Percentiles rank a stretch among this genome's conserved stretches.
These are phyloP conservation scores for Paraphaeosphaeria minitans DNA, from an alignment of 2,329 filamentous ascomycete genomes.

Conservation along the genomic window DNA sequence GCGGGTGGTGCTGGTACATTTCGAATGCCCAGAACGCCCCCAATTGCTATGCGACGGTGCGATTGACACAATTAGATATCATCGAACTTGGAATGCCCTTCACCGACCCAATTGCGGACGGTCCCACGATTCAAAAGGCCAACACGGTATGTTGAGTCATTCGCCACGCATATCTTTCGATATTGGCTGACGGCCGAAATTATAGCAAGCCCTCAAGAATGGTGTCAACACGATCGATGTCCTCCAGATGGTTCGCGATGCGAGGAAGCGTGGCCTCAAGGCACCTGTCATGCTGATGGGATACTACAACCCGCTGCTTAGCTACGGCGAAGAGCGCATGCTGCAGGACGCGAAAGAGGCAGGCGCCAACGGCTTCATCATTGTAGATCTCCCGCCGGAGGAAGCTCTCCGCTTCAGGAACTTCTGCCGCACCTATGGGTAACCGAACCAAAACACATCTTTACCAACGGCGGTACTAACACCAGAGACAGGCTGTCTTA, in stretches of 20 bases:
- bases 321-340: constrained; percentile 90
- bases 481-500: constrained; percentile 73
- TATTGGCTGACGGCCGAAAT: constrained; percentile 20
- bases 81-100: constrained; percentile 97
- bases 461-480: constrained; percentile 17
- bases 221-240: constrained; percentile 82
- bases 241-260: constrained; percentile 81
- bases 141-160: constrained; percentile 70
- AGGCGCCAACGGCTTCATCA: constrained; percentile 94
- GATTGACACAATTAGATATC: constrained; percentile 65
- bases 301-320: constrained; percentile 96
- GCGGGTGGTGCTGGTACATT: constrained; percentile 82
- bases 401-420: constrained; percentile 92
- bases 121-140: constrained; percentile 92
- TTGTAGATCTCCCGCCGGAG: constrained; percentile 93
- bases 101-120: constrained; percentile 97
- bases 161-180: constrained; percentile 21
- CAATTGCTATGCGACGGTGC: neutral
- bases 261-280: constrained; percentile 75
- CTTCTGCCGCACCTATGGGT: constrained; percentile 78
- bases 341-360: constrained; percentile 81
- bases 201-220: constrained; percentile 75
- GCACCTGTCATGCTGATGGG: constrained; percentile 94
- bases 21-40: neutral
- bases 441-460: constrained; percentile 38